phyloP scores from a whole-genome alignment of 1,284 basidiomycete species.

The Ustanciosporium gigantosporum region DNA sequence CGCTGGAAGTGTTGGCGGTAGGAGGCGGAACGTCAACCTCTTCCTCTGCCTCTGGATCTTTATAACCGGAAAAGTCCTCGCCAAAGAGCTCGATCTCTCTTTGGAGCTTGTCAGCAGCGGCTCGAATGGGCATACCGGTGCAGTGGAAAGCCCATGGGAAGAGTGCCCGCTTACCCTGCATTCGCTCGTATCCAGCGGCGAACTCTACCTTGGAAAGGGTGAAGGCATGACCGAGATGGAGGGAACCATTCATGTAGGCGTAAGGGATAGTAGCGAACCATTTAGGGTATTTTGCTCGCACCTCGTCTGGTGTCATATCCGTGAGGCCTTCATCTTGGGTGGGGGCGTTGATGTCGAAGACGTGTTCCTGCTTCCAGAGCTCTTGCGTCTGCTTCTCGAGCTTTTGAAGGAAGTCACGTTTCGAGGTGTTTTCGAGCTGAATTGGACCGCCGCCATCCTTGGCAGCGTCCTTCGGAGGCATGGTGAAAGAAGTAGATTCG shows the following conservation, averaged over 20 bases:
- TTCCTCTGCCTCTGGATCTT: slow-evolving; percentile 64
- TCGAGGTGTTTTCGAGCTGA: slow-evolving; percentile 70
- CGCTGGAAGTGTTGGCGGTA: slow-evolving; percentile 36
- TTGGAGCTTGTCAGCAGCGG: slow-evolving; percentile 93
- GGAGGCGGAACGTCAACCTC: slow-evolving; percentile 28
- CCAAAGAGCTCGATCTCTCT: slow-evolving; percentile 97
- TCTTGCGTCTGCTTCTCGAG: slow-evolving; percentile 84
- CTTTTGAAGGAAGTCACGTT: slow-evolving; percentile 81
- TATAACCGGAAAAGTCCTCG: slow-evolving; percentile 78
- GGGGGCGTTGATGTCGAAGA: slow-evolving; percentile 84
- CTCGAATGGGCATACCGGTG: slow-evolving; percentile 99
- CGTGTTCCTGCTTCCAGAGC: slow-evolving; percentile 69
- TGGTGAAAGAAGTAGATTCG: slow-evolving; percentile 1
- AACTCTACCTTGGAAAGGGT: slow-evolving; percentile 99
- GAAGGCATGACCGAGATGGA: slow-evolving; percentile 97
- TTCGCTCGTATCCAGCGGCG: slow-evolving; percentile 88
- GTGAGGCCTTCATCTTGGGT: slow-evolving; percentile 44
- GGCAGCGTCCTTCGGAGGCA: slow-evolving; percentile 40
- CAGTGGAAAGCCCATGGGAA: slow-evolving; percentile 94
- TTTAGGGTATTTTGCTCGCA: slow-evolving; percentile 77
- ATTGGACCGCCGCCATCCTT: slow-evolving; percentile 50
- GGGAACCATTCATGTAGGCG: slow-evolving; percentile 93
- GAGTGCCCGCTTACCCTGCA: slow-evolving; percentile 90
- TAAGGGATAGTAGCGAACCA: slow-evolving; percentile 92
- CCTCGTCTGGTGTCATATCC: slow-evolving; percentile 52